Evolutionary conservation across 768 basidiomycete genomes (phyloP), one percentile per base, ranked within the genome.

Genomic region (Pholiota microspora): DNA sequence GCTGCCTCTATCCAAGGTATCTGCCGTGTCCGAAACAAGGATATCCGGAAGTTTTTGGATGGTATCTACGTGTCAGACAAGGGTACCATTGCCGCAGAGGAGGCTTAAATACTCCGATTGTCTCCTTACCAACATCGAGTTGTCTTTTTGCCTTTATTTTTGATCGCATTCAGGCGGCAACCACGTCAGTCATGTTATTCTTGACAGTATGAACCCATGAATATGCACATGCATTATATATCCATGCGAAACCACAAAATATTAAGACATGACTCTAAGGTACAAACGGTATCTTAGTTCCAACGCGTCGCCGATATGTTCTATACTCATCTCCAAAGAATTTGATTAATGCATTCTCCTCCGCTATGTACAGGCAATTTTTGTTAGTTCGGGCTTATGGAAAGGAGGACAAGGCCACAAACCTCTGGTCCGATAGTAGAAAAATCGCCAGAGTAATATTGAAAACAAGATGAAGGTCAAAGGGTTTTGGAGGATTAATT

Each of bases 31-130:
- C 89, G 93, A 74, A 97, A 98, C 88, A 99, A 99, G 81, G 96
- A 96, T 81, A 98, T 98, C 76, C 93, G 96, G 67, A 97, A 98
- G 81, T 97, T 98, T 82, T 79, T 97, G 71, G 92, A 95, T 69
- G 90, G 92, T 71, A 84, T 94, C 76, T 94, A 94, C 64, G 92
- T 94, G 57, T 94, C 92, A 32, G 88, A 89, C 66, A 87, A 83
- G 77, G 82, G 83, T 55, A 86, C 86, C 12, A 77, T 89, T 56
- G 63, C 75, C 46, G 57, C 70, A 55, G 83, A 82, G 23, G 73
- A 83, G 49, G 48, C 57, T 27, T 59, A 55, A 59, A 46, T 55
- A 51, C 51, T 53, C 25, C 23, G 28, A 34, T 52, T 59, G 54
- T 59, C 49, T 48, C 28, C 47, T 53, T 53, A 54, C 45, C 47